Percentiles rank a stretch among this genome's conserved stretches.
Evolutionary conservation across 495 filamentous ascomycete species (phyloP).

Genomic region (Aspergillus sparsus): DNA sequence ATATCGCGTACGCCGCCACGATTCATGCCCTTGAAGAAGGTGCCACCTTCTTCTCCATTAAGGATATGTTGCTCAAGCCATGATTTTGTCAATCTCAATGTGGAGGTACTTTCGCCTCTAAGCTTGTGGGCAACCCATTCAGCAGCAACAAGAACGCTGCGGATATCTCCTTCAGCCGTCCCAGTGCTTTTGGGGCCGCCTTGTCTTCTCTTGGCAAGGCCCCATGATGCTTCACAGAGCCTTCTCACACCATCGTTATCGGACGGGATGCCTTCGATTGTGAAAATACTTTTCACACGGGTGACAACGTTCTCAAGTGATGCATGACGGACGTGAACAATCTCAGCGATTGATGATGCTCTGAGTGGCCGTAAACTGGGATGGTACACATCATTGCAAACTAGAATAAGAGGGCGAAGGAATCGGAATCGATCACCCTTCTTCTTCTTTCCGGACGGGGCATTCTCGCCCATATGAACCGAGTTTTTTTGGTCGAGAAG

Average conservation of each 20-base stretch:
- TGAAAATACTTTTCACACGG: conserved; percentile 79
- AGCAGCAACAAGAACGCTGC: conserved; percentile 88
- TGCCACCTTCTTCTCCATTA: conserved; percentile 69
- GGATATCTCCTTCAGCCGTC: conserved; percentile 84
- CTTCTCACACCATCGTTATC: conserved; percentile 86
- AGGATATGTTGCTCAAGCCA: conserved; percentile 85
- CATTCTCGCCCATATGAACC: conserved; percentile 38
- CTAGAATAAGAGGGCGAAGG: conserved; percentile 83
- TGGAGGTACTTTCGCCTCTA: conserved; percentile 48
- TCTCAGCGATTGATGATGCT: conserved; percentile 77
- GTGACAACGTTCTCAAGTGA: conserved; percentile 82
- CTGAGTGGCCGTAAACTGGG: conserved; percentile 81
- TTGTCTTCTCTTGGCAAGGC: conserved; percentile 68
- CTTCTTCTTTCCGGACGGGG: conserved; percentile 50
- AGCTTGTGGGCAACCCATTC: conserved; percentile 92
- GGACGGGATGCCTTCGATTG: conserved; percentile 78
- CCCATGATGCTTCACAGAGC: conserved; percentile 91
- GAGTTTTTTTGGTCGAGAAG: conserved; percentile 81
- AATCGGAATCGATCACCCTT: conserved; percentile 83
- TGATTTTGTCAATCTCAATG: conserved; percentile 63
- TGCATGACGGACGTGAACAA: conserved; percentile 89
- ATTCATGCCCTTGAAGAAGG: conserved; percentile 73
- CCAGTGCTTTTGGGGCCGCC: conserved; percentile 48
- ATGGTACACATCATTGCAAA: conserved; percentile 98
- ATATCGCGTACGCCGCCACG: conserved; percentile 80